Percentiles rank a stretch among this genome's conserved stretches.
Conservation (phyloP, 2,329 filamentous ascomycete genomes). For the Calonectria fujianensis region DNA sequence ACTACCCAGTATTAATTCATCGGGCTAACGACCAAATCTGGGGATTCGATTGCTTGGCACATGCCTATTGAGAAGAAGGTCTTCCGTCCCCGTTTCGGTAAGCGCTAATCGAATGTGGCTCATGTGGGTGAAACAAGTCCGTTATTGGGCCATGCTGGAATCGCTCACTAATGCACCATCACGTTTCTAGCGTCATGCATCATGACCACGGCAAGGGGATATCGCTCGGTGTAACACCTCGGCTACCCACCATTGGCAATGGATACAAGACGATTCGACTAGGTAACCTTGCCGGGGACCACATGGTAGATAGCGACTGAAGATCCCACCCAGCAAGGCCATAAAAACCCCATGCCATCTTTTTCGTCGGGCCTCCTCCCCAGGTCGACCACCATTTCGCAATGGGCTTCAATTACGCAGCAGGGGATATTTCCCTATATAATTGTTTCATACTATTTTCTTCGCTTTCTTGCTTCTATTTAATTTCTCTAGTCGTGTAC, state of each 20-base stretch:
- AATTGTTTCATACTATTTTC: not conserved
- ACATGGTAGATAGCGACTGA: not conserved
- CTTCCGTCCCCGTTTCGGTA: not conserved
- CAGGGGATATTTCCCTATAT: not conserved
- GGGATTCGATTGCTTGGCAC: not conserved
- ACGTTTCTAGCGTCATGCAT: not conserved
- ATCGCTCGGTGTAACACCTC: no score
- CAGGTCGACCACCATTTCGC: no score
- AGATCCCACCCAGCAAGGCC: no score
- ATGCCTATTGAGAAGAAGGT: not conserved
- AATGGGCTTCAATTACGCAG: not conserved
- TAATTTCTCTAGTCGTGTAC: constrained; percentile 31
- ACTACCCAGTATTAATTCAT: not conserved
- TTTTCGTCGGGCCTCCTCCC: not conserved
- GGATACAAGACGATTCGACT: not conserved
- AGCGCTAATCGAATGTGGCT: not conserved
- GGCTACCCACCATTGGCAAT: not conserved
- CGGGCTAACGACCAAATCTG: not conserved
- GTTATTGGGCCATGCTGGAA: not conserved
- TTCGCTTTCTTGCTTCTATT: constrained; percentile 7
- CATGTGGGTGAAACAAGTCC: not conserved
- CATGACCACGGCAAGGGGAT: not conserved
- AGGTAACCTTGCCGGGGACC: not conserved
- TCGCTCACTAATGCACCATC: no score
- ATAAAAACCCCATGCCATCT: not conserved